Evolutionary conservation across 1,139 yeast genomes (phyloP).

Genomic region (Kluyveromyces sp.): DNA sequence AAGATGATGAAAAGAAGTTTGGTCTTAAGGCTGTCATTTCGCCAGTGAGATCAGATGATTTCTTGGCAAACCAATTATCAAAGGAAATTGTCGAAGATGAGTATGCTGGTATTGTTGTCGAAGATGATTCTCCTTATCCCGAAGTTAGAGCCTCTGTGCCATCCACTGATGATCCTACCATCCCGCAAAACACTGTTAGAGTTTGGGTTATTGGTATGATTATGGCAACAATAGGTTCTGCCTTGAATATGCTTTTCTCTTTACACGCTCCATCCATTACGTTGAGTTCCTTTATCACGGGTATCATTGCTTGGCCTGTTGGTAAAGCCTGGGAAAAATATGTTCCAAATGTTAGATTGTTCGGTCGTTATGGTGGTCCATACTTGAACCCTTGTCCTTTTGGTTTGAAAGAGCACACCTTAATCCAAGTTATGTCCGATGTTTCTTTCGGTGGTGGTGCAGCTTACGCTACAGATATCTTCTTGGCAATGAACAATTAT

Average conservation of each 20-base stretch:
- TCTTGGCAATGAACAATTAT: conserved; percentile 44
- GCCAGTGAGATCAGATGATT: not conserved
- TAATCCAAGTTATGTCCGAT: conserved; percentile 54
- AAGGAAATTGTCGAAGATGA: conserved; percentile 7
- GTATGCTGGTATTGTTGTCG: conserved; percentile 24
- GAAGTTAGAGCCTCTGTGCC: conserved; percentile 69
- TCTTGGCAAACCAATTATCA: not conserved
- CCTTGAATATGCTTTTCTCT: conserved; percentile 52
- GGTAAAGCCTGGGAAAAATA: conserved; percentile 45
- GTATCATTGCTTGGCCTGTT: conserved; percentile 55
- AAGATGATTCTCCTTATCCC: conserved; percentile 56
- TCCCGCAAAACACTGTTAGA: conserved; percentile 56
- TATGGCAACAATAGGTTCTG: conserved; percentile 53
- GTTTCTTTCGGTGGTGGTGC: conserved; percentile 54
- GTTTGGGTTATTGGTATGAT: conserved; percentile 49
- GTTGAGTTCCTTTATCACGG: conserved; percentile 50
- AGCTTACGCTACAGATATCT: conserved; percentile 54
- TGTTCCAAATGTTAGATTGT: conserved; percentile 42
- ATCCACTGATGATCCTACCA: conserved; percentile 44
- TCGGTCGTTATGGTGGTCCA: conserved; percentile 31
- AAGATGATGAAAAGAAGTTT: not conserved
- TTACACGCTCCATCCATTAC: conserved; percentile 50
- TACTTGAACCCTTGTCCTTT: conserved; percentile 54
- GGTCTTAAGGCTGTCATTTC: not conserved
- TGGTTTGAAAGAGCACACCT: conserved; percentile 57